Evolutionary conservation across 495 filamentous ascomycete genomes (phyloP).

Genomic region (Aspergillus steynii): DNA sequence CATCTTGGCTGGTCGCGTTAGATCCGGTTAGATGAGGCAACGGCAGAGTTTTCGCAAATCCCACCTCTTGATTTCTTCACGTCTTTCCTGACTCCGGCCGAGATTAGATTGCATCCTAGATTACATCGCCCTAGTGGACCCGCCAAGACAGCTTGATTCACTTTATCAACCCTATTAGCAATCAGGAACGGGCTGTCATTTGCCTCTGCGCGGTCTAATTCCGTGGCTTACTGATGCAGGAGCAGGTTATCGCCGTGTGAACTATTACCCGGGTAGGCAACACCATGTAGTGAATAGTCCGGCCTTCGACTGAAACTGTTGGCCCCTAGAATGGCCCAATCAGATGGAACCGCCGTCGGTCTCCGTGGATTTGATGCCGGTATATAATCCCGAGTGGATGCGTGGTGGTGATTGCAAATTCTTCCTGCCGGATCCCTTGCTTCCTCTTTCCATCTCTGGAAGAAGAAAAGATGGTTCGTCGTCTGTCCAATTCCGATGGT

Average conservation of each 20-base stretch:
- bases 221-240: background rate
- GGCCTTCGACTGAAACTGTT: background rate
- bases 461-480: background rate
- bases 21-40: background rate
- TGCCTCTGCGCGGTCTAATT: background rate
- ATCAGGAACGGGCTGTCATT: background rate
- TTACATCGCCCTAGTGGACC: background rate
- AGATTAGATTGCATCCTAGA: too few species aligned
- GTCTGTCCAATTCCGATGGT: background rate
- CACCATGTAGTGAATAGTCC: background rate
- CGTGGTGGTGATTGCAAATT: background rate
- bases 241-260: too few species aligned
- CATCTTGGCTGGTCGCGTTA: background rate
- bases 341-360: background rate
- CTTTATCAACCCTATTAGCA: background rate
- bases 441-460: background rate
- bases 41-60: too few species aligned
- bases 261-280: background rate
- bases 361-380: background rate
- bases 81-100: background rate
- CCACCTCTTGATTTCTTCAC: background rate
- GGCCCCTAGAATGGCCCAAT: background rate
- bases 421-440: background rate
- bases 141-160: background rate
- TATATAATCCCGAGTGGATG: background rate